A percentile compares a stretch with the other conserved stretches of the same genome.
These are phyloP conservation scores for Skeletonema tropicum DNA, from an alignment of 108 stramenopile species.

Conservation along the genomic window DNA sequence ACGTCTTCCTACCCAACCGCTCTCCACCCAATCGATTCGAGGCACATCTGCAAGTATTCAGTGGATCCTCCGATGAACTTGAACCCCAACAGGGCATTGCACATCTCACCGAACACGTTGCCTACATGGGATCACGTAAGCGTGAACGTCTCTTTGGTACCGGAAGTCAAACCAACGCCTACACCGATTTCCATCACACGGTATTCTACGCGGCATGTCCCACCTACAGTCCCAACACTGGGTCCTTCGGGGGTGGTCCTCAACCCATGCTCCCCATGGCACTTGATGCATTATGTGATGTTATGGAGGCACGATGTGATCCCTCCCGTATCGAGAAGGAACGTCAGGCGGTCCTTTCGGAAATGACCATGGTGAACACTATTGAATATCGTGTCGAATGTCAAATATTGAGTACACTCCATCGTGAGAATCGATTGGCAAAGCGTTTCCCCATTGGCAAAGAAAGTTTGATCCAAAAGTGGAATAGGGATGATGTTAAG, in stretches of 20 bases:
- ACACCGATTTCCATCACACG: slow-evolving; percentile 99
- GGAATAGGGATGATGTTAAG: slow-evolving; percentile 91
- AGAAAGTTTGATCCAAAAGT: slow-evolving; percentile 89
- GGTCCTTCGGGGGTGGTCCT: slow-evolving; percentile 31
- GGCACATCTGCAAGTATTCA: slow-evolving; percentile 95
- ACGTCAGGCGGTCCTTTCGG: slow-evolving; percentile 92
- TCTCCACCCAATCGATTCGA: slow-evolving; percentile 94
- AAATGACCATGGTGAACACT: slow-evolving; percentile 98
- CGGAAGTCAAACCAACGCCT: slow-evolving; percentile 95
- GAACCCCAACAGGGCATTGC: slow-evolving; percentile 97
- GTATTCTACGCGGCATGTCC: slow-evolving; percentile 98
- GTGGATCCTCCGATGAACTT: slow-evolving; percentile 90
- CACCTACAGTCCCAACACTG: slow-evolving; percentile 59
- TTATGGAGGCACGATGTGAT: slow-evolving; percentile 95
- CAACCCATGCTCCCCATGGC: slow-evolving; percentile 94
- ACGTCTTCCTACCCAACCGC: slow-evolving; percentile 94
- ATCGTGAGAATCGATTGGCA: slow-evolving; percentile 95
- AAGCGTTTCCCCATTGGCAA: slow-evolving; percentile 98
- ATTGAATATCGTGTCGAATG: slow-evolving; percentile 98
- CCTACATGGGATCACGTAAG: slow-evolving; percentile 98
- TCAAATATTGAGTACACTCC: slow-evolving; percentile 93
- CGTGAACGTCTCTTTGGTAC: slow-evolving; percentile 96
- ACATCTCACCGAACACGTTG: slow-evolving; percentile 97
- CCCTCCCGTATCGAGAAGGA: slow-evolving; percentile 95
- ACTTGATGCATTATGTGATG: slow-evolving; percentile 94